phyloP scores from a whole-genome alignment of 768 basidiomycete genomes.

The Phylloporus rhodoxanthus region DNA sequence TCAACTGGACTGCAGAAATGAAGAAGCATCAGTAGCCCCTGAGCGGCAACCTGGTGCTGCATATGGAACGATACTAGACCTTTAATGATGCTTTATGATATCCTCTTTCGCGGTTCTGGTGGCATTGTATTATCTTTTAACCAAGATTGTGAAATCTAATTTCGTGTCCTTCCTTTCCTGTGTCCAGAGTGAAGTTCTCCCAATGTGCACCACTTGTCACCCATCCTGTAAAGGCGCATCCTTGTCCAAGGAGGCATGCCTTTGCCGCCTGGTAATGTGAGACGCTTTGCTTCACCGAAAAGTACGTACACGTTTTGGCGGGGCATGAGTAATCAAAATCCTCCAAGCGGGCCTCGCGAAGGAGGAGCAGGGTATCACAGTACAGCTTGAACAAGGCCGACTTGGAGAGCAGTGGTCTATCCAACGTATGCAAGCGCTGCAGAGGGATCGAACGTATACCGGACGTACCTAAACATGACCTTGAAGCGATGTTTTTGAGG shows the following conservation, averaged over 20 bases:
- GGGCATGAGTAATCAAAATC: constrained; percentile 9
- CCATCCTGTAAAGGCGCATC: constrained; percentile 59
- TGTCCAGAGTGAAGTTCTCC: constrained; percentile 42
- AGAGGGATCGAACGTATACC: neutral
- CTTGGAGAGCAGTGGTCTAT: constrained; percentile 50
- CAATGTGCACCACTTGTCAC: constrained; percentile 45
- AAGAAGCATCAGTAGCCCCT: constrained; percentile 28
- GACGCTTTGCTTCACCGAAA: constrained; percentile 37
- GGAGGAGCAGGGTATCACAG: constrained; percentile 17
- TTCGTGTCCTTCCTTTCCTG: neutral
- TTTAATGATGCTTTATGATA: constrained; percentile 18
- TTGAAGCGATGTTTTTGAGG: constrained; percentile 63
- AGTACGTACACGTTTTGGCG: constrained; percentile 37
- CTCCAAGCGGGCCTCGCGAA: constrained; percentile 5
- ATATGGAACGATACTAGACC: constrained; percentile 6
- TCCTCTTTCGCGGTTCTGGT: constrained; percentile 4
- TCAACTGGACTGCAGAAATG: constrained; percentile 10
- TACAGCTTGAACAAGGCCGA: constrained; percentile 49
- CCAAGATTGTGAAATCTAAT: constrained; percentile 3
- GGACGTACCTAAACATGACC: constrained; percentile 54
- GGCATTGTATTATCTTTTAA: constrained; percentile 8
- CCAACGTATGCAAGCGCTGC: neutral
- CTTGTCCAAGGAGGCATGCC: constrained; percentile 36
- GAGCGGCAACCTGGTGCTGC: neutral
- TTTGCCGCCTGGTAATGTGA: constrained; percentile 50